Base-by-base conservation (phyloP, 2,329 filamentous ascomycete species). In the Aspergillus uvarum region DNA sequence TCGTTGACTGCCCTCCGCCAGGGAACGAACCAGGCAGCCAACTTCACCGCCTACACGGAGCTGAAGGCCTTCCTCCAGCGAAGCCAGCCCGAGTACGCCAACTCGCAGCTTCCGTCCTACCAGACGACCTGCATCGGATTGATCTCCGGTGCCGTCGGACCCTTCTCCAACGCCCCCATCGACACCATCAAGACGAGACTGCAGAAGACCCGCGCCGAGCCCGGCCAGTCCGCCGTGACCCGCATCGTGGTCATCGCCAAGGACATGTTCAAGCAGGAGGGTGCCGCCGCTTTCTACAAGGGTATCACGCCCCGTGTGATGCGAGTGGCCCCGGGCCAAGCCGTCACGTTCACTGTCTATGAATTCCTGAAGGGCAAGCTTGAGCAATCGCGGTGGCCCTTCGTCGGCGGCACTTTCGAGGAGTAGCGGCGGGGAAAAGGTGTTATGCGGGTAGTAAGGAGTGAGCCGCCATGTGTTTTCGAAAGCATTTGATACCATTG, bases 101-200 rank as follows among this genome's bases (percentile, higher is more conserved):
- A 85, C 65, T 76, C 75, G 16, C 87, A 87, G 67, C 82, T 99
- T 47, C 94, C 95, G 2, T 86, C 87, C 56, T 98, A 89, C 79
- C 92, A 98, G 80, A 99, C 95, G 2, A 93, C 92, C 5, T 54
- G 94, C 6, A 96, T 98, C 68, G 95, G 93, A 35, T 83, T 99
- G 58, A 88, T 99, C 26, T 91, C 87, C 56, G 95, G 95, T 68
- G 95, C 95, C 63, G 96, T 99, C 86, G 95, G 95, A 1, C 95
- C 95, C 5, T 85, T 99, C 72, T 95, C 90, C 69, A 99, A 99
- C 74, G 95, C 96, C 29, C 95, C 95, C 22, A 98, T 99, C 74
- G 95, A 99, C 74, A 99, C 95, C 44, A 98, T 99, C 82, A 99
- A 99, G 87, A 99, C 95, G 47, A 83, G 95, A 54, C 80, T 99